Base-by-base conservation (phyloP, 805 yeast genomes). In the Scheffersomyces stipitis region DNA sequence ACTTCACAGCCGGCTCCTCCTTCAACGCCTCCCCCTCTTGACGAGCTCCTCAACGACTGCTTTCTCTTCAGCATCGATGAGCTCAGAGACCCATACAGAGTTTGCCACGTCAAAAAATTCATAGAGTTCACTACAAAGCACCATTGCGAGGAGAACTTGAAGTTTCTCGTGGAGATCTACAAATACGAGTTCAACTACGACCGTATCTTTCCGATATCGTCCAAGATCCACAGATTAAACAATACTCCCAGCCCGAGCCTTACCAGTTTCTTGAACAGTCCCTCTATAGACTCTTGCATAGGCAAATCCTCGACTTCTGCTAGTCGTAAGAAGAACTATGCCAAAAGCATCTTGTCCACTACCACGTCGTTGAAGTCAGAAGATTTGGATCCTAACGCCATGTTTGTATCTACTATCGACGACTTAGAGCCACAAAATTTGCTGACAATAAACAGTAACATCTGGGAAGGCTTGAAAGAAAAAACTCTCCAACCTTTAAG, bases 141-240 rank as follows among this genome's bases (percentile, higher is more conserved):
- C 23, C 78, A 74, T 42, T 67, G 75, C 47, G 60, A 58, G 34
- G 79, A 74, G 49, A 73, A 70, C 50, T 56, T 74, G 28, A 51
- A 60, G 30, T 74, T 74, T 41, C 51, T 74, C 20, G 59, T 73
- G 4, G 71, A 69, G 38, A 70, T 73, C 13, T 71, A 52, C 49
- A 66, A 64, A 33, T 74, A 74, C 49, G 77, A 74, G 43, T 60
- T 65, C 49, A 59, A 58, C 35, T 69, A 68, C 60, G 71, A 67
- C 33, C 42, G 47, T 27, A 36, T 50, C 13, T 40, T 33, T 15
- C 51, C 57, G 12, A 28, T 24, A 23, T 26, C 30, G 12, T 9
- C 28, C 27, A 28, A 30, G 2, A 15, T 30, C 14, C 35, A 37
- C 10, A 40, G 38, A 14, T 36, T 38, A 15, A 38, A 40, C 30